Percentiles rank a stretch among this genome's conserved stretches.
Conservation (phyloP, 768 basidiomycete species). For the Pluteus cervinus region DNA sequence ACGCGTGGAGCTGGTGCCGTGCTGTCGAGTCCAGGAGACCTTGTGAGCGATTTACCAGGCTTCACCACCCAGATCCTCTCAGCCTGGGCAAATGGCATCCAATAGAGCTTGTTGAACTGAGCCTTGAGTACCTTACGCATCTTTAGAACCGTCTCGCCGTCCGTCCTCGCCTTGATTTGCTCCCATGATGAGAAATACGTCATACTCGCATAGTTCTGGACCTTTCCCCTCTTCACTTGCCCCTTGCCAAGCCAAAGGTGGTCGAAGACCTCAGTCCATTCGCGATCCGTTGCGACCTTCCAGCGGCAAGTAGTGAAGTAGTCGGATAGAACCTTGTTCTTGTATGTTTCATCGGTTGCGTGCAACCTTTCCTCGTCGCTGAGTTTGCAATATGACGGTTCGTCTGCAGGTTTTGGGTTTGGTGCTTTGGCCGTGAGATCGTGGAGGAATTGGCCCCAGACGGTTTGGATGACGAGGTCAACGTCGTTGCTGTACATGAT, state of each 20-base stretch:
- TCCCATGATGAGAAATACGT: constrained; percentile 10
- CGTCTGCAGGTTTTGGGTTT: constrained; percentile 6
- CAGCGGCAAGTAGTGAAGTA: constrained; percentile 13
- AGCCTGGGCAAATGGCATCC: constrained; percentile 13
- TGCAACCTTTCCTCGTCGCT: constrained; percentile 1
- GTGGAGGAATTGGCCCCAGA: constrained; percentile 18
- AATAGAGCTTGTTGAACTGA: constrained; percentile 11
- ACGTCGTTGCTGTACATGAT: too few species aligned
- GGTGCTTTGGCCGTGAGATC: constrained; percentile 16
- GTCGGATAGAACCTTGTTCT: constrained; percentile 10
- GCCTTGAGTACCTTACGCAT: constrained; percentile 5
- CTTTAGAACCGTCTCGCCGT: neutral
- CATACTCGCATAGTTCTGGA: constrained; percentile 11
- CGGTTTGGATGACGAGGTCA: constrained; percentile 7
- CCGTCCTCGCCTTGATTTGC: neutral
- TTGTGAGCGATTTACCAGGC: too few species aligned
- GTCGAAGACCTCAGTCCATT: constrained; percentile 11
- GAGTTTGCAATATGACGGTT: constrained; percentile 12
- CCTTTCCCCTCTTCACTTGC: neutral
- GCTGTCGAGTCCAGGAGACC: too few species aligned
- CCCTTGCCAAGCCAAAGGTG: constrained; percentile 10
- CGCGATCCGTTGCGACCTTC: constrained; percentile 4
- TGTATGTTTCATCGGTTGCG: constrained; percentile 10
- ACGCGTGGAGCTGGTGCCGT: too few species aligned
- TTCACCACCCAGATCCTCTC: constrained; percentile 19